Evolutionary conservation across 2,329 filamentous ascomycete genomes (phyloP).

Genomic region (Westerdykella sp.): DNA sequence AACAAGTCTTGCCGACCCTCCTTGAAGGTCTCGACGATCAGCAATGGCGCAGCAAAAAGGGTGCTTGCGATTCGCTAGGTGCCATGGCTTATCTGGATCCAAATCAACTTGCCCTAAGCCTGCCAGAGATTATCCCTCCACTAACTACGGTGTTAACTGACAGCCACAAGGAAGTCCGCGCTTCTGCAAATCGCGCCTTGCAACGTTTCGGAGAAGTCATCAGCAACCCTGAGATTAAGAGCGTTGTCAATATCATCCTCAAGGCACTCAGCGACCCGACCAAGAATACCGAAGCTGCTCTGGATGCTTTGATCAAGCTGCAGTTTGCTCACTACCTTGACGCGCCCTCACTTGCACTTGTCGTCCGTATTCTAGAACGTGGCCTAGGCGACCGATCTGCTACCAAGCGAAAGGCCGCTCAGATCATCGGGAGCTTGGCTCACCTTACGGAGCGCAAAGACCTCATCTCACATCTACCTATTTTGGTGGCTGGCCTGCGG

Average conservation of each 20-base stretch:
- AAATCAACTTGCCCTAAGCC: conserved; percentile 81
- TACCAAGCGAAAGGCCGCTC: conserved; percentile 92
- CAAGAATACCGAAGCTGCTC: conserved; percentile 89
- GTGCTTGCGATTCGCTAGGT: conserved; percentile 90
- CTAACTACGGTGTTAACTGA: conserved; percentile 91
- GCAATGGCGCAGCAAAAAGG: conserved; percentile 98
- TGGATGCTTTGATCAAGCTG: conserved; percentile 95
- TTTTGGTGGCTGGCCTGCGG: conserved; percentile 85
- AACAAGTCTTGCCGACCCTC: conserved; percentile 85
- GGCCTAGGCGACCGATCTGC: conserved; percentile 84
- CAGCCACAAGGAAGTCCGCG: conserved; percentile 93
- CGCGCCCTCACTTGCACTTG: conserved; percentile 86
- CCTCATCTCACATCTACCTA: conserved; percentile 80
- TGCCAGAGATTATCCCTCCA: conserved; percentile 95
- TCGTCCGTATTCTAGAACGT: conserved; percentile 91
- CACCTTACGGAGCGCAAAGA: conserved; percentile 97
- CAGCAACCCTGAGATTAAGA: conserved; percentile 94
- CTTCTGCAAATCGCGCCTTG: conserved; percentile 87
- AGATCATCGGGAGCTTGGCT: conserved; percentile 95
- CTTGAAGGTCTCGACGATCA: conserved; percentile 88
- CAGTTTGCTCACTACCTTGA: conserved; percentile 98
- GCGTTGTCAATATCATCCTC: conserved; percentile 80
- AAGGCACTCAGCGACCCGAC: conserved; percentile 97
- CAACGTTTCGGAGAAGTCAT: conserved; percentile 99
- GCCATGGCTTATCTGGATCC: conserved; percentile 99